phyloP scores from a whole-genome alignment of 2,329 filamentous ascomycete genomes.

The Fusarium falciforme region DNA sequence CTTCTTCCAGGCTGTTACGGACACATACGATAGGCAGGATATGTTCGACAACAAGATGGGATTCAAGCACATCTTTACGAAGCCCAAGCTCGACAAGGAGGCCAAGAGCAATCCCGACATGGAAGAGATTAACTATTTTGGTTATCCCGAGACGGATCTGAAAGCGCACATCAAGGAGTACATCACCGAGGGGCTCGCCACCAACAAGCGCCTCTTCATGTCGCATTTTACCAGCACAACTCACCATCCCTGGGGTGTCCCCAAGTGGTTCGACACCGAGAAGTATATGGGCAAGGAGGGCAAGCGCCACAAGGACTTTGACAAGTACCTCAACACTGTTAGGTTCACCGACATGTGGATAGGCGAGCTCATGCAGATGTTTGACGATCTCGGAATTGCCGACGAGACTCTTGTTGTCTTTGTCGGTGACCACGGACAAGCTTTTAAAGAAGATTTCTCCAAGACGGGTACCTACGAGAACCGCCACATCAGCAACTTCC shows the following conservation, averaged over 20 bases:
- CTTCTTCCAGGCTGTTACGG: conserved; percentile 51
- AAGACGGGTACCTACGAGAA: conserved; percentile 48
- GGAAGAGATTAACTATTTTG: conserved; percentile 47
- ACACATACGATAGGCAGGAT: conserved; percentile 48
- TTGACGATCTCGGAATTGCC: conserved; percentile 47
- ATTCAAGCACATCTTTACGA: conserved; percentile 46
- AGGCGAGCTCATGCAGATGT: conserved; percentile 45
- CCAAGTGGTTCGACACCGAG: conserved; percentile 41
- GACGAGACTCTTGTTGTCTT: conserved; percentile 49
- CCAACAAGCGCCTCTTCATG: conserved; percentile 49
- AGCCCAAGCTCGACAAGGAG: conserved; percentile 43
- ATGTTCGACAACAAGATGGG: conserved; percentile 47
- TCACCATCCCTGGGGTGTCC: conserved; percentile 47
- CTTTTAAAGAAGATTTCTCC: conserved; percentile 47
- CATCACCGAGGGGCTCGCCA: conserved; percentile 43
- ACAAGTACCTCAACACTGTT: conserved; percentile 48
- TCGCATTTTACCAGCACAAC: conserved; percentile 51
- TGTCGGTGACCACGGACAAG: conserved; percentile 49
- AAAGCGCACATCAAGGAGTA: conserved; percentile 48
- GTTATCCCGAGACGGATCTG: conserved; percentile 46
- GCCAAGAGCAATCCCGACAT: conserved; percentile 32
- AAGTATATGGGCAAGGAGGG: conserved; percentile 40
- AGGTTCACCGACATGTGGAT: conserved; percentile 49
- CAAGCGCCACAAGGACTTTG: conserved; percentile 44
- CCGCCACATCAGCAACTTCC: conserved; percentile 47